phyloP scores from a whole-genome alignment of 768 basidiomycete species.

The Phaffia tasmanica region DNA sequence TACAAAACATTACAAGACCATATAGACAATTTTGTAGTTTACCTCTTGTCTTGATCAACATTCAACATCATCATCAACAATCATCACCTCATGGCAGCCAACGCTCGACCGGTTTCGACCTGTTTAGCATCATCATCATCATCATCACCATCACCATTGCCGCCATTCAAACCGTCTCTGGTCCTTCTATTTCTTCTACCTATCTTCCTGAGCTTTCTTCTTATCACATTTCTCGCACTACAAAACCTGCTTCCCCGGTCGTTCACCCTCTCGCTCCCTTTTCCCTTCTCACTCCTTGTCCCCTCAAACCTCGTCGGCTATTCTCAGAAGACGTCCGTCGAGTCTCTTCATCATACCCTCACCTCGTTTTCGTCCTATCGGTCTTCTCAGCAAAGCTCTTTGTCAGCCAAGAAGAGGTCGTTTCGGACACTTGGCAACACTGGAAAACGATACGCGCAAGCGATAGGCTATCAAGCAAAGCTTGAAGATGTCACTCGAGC shows the following conservation, averaged over 20 bases:
- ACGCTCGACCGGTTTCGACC: too few species aligned
- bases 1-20: too few species aligned
- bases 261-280: background rate
- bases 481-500: background rate
- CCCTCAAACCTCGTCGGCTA: too few species aligned
- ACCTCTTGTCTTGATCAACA: too few species aligned
- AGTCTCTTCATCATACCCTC: background rate
- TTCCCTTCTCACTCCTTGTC: background rate
- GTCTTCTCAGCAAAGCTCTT: background rate
- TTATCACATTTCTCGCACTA: too few species aligned
- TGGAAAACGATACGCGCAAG: background rate
- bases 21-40: too few species aligned
- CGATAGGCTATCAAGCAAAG: background rate
- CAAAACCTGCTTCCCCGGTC: too few species aligned
- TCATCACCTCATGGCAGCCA: too few species aligned
- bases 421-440: background rate
- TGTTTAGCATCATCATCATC: too few species aligned
- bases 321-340: background rate
- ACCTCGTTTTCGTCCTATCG: background rate
- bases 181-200: slow-evolving; percentile 5
- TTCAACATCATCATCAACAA: too few species aligned
- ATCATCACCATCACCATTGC: background rate
- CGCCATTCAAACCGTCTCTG: background rate
- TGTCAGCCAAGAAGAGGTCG: background rate
- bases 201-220: background rate